Base-by-base conservation (phyloP, 305 asterid genomes). In the Euphrasia arctica region DNA sequence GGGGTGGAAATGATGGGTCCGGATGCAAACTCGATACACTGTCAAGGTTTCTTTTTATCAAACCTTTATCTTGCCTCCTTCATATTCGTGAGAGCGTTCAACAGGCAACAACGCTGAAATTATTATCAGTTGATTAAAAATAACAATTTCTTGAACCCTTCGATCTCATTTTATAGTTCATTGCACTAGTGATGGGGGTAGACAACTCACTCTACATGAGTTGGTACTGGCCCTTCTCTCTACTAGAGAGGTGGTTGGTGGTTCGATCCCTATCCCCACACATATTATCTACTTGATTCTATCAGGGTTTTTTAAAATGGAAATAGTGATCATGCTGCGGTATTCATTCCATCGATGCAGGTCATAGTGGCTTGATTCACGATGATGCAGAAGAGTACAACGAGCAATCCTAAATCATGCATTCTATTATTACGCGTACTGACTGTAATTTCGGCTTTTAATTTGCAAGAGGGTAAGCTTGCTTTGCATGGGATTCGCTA, bases 1-100 rank as follows among this genome's bases (percentile, higher is more conserved):
- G 95, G 91, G 67, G 72, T 75, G 69, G 89, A 80, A 79, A 85
- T 89, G 66, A 70, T 55, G 41, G 97, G 97, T 42, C 87, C 91
- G 7, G 88, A 87, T 56, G 83, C 85, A 49, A 82, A 80, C 75
- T 45, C 79, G 63, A 85, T 88, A 66, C 70, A 70, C 68, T 75
- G 73, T 64, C 86, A 88, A 82, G 96, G 96, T 88, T 56, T 18
- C 22, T 18, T 72, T 56, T 47, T 70, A 9, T 39, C 49, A 10
- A 67, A 65, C n/a, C 13, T 67, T 64, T 70, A 32, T 49, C 45
- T 73, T 36, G 58, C 31, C 60, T 41, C 64, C 27, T 63, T 54
- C 42, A 63, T 62, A 14, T 59, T 59, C 63, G 54, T 56, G 29
- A 55, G 43, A 25, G 48, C 39, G 51, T 69, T 7, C 10, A 39